Evolutionary conservation across 306 rosid species (phyloP).

Genomic region (Medicago ruthenica): DNA sequence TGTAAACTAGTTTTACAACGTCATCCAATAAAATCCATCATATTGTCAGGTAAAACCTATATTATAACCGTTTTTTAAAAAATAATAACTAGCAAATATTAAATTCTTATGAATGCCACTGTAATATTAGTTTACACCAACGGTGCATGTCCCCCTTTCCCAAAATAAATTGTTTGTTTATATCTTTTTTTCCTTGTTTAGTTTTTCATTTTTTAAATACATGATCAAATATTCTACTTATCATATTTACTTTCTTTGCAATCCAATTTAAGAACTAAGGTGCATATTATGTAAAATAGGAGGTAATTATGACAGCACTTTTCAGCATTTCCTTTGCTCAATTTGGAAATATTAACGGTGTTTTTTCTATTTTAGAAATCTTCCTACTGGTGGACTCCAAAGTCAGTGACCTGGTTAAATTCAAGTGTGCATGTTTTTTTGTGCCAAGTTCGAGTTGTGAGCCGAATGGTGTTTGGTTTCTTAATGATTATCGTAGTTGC

Average conservation of each 20-base stretch:
- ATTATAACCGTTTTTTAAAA: no score
- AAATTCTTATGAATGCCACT: no score
- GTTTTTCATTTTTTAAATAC: slow-evolving; percentile 1
- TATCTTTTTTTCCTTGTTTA: slow-evolving; percentile 14
- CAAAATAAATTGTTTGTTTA: neutral
- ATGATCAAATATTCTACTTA: slow-evolving; percentile 21
- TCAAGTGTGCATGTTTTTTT: slow-evolving; percentile 50
- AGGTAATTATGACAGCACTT: slow-evolving; percentile 17
- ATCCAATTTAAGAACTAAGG: slow-evolving; percentile 21
- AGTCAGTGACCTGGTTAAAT: slow-evolving; percentile 56
- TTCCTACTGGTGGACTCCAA: slow-evolving; percentile 76
- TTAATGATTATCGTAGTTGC: slow-evolving; percentile 63
- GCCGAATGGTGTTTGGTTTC: slow-evolving; percentile 69
- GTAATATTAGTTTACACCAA: no score
- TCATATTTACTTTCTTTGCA: slow-evolving; percentile 11
- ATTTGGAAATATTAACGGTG: slow-evolving; percentile 14
- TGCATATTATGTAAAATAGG: slow-evolving; percentile 31
- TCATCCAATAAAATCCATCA: no score
- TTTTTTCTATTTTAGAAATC: slow-evolving; percentile 54
- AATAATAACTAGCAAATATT: no score
- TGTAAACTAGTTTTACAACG: no score
- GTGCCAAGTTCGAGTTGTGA: slow-evolving; percentile 71
- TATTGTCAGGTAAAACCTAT: no score
- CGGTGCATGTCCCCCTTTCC: no score
- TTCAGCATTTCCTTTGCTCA: slow-evolving; percentile 26